phyloP scores from a whole-genome alignment of 1,284 basidiomycete species.

The Dichomitus squalens region DNA sequence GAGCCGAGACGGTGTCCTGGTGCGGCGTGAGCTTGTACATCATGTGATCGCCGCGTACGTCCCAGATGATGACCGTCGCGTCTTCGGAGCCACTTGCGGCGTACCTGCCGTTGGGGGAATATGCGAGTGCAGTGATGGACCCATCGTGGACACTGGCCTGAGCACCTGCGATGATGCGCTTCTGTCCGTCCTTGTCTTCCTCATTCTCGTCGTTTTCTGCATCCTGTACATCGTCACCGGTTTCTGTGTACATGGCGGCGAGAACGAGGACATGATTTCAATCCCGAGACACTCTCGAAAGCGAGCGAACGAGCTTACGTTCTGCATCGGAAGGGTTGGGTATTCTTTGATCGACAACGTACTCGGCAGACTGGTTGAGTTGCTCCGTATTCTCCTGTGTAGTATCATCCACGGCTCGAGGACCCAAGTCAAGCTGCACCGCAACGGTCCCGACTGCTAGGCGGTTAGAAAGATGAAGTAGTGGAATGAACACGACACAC shows the following conservation, averaged over 20 bases:
- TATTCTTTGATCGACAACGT: not conserved
- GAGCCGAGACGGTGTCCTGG: not conserved
- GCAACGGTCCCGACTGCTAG: not conserved
- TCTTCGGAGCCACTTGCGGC: constrained; percentile 29
- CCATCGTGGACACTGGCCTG: constrained; percentile 14
- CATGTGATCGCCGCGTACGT: not conserved
- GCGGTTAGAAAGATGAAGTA: not conserved
- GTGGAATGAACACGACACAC: not conserved
- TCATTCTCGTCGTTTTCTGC: not conserved
- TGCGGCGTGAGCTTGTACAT: not conserved
- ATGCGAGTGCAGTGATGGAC: constrained; percentile 22
- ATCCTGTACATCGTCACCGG: not conserved
- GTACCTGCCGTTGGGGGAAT: constrained; percentile 23
- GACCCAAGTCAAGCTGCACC: not conserved
- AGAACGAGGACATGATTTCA: no score
- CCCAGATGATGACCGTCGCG: constrained; percentile 23
- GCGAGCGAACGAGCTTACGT: not conserved
- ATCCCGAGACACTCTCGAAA: no score
- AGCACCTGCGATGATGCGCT: not conserved
- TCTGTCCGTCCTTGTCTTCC: not conserved
- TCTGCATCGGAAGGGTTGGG: no score
- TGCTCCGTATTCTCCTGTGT: not conserved
- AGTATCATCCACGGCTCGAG: not conserved
- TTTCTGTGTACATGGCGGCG: not conserved
- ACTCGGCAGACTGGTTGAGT: not conserved